These are phyloP conservation scores for Vaccinium myrtillus DNA, from an alignment of 148 eudicot species.

Conservation along the genomic window DNA sequence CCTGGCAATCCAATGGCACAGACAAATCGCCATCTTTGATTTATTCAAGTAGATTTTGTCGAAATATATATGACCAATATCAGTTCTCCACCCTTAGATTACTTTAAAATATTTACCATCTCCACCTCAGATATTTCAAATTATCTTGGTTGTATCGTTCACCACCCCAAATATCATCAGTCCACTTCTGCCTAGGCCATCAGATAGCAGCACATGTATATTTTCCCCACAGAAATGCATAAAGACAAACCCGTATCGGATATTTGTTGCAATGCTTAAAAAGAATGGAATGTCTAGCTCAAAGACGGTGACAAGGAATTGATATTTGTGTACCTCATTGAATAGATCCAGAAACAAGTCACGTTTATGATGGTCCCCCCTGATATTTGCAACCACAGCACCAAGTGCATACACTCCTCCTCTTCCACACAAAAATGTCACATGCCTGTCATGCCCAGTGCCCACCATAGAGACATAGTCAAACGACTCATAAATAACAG, in stretches of 20 bases:
- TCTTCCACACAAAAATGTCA: conserved; percentile 70
- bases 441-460: conserved; percentile 37
- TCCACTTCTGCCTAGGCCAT: not conserved
- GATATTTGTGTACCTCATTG: conserved; percentile 43
- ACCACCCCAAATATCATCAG: not conserved
- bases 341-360: conserved; percentile 45
- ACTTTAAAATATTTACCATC: not conserved
- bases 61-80: not conserved
- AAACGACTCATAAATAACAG: not conserved
- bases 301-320: not conserved
- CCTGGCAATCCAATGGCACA: not conserved
- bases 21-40: not conserved
- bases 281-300: not conserved
- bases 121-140: not conserved
- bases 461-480: not conserved
- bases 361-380: conserved; percentile 47
- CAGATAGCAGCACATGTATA: not conserved
- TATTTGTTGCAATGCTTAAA: not conserved
- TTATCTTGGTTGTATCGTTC: not conserved
- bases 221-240: not conserved
- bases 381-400: conserved; percentile 46
- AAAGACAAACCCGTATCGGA: not conserved
- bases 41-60: not conserved
- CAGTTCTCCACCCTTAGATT: not conserved
- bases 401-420: conserved; percentile 77